Base-by-base conservation (phyloP, 768 basidiomycete genomes). In the Calvatia gigantea region DNA sequence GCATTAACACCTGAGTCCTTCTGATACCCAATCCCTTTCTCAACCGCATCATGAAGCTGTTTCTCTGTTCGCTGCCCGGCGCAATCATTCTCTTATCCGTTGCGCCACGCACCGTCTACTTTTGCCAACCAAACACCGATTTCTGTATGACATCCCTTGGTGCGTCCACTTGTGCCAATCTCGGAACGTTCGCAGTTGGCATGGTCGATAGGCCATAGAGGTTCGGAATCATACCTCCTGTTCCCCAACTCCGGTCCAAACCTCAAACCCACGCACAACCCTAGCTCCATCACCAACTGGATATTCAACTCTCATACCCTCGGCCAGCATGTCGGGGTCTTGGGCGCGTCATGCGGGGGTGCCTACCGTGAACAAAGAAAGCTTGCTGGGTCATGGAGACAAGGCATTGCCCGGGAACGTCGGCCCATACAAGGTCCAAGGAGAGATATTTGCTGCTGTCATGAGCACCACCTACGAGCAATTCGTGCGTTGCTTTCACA, bases 271-370 rank as follows among this genome's bases (percentile, higher is more conserved):
- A 66, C 70, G 21, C 77, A 83, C 62, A 82, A 87, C 69, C 73
- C 84, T 39, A 82, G 86, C n/a, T 73, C 68, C 14, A 75, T 91
- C 41, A 64, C 74, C 15, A 72, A 78, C 39, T 80, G 78, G 29
- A 75, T 84, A 9, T 64, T 93, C 35, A 85, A 89, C 65, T 82
- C 89, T 1, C 85, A 88, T 64, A 65, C 82, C 17, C 70, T 94
- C 27, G 91, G 91, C 39, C 82, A 90, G 67, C 76, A 85, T 61
- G 77, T 94, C 94, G 91, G 91, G 79, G 81, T 6, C 70, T 93
- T 28, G 86, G 86, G 50, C 79, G 80, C 37, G 78, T 81, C n/a
- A 74, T 92, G 67, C 82, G 84, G 21, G 91, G 91, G 79, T 80
- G 27, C 87, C 86, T 5, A 75, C 86, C 8, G 73, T 78, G 31